These are phyloP conservation scores for Cytidiella melzeri DNA, from an alignment of 768 basidiomycete genomes.

Conservation along the genomic window DNA sequence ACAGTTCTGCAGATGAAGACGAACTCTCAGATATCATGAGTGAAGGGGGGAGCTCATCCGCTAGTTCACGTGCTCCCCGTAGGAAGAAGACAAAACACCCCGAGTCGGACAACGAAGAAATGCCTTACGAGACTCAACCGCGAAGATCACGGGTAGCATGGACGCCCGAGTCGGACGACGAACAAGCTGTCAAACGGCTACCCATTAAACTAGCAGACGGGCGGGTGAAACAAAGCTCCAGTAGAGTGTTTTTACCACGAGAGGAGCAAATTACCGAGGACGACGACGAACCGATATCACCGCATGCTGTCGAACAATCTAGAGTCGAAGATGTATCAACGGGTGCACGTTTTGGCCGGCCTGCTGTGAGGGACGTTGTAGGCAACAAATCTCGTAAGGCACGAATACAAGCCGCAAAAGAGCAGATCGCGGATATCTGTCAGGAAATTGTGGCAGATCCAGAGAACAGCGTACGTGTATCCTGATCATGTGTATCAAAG, in stretches of 20 bases:
- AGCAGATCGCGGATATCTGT: conserved; percentile 90
- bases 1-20: conserved; percentile 24
- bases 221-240: conserved; percentile 56
- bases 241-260: conserved; percentile 22
- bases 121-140: conserved; percentile 65
- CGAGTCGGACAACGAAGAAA: conserved; percentile 54
- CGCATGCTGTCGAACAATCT: conserved; percentile 16
- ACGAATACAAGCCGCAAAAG: conserved; percentile 75
- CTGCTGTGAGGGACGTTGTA: conserved; percentile 69
- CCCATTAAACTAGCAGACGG: conserved; percentile 88
- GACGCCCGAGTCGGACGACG: conserved; percentile 41
- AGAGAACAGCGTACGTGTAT: conserved; percentile 76
- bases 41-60: conserved; percentile 21
- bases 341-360: conserved; percentile 83
- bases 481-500: not conserved
- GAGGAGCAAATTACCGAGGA: conserved; percentile 30
- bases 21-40: conserved; percentile 29
- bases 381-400: conserved; percentile 56
- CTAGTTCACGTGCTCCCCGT: conserved; percentile 9
- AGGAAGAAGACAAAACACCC: conserved; percentile 14
- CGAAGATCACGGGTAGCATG: conserved; percentile 44
- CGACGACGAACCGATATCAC: conserved; percentile 23
- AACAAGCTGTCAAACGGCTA: conserved; percentile 51
- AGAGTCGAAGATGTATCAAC: conserved; percentile 68
- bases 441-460: conserved; percentile 94